These are phyloP conservation scores for Dendrobium chrysotoxum DNA, from an alignment of 106 monocot species.

Conservation along the genomic window DNA sequence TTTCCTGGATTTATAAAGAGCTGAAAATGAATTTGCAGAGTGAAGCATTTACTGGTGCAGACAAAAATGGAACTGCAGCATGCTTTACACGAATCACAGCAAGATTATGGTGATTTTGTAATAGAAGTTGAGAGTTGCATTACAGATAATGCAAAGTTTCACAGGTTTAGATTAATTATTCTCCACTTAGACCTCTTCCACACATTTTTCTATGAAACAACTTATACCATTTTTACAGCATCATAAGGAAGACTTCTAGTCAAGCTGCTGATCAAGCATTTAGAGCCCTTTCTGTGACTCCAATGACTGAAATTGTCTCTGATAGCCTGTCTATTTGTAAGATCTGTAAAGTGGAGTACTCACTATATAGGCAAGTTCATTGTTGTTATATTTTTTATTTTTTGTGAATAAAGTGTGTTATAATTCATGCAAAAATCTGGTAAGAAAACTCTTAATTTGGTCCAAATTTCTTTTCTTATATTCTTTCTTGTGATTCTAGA, in stretches of 20 bases:
- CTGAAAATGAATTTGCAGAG: slow-evolving; percentile 31
- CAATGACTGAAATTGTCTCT: slow-evolving; percentile 13
- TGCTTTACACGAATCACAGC: slow-evolving; percentile 43
- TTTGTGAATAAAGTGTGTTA: neutral
- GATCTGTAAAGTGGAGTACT: slow-evolving; percentile 60
- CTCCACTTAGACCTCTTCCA: neutral
- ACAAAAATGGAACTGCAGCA: slow-evolving; percentile 78
- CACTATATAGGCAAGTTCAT: slow-evolving; percentile 59
- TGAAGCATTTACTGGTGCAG: slow-evolving; percentile 59
- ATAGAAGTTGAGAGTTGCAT: slow-evolving; percentile 88
- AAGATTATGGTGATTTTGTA: slow-evolving; percentile 44
- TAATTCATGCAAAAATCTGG: neutral
- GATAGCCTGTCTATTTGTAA: slow-evolving; percentile 23
- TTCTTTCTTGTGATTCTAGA: slow-evolving; percentile 18
- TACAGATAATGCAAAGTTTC: slow-evolving; percentile 65
- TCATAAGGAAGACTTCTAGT: slow-evolving; percentile 35
- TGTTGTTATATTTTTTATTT: neutral
- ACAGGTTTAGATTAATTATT: slow-evolving; percentile 41
- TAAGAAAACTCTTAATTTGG: neutral
- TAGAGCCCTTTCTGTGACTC: slow-evolving; percentile 17
- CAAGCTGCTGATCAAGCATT: slow-evolving; percentile 37
- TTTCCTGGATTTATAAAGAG: neutral
- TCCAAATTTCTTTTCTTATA: slow-evolving; percentile 4
- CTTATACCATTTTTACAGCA: slow-evolving; percentile 27
- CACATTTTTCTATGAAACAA: slow-evolving; percentile 1